A percentile compares a stretch with the other conserved stretches of the same genome.
Conservation (phyloP, 352 stramenopile species). For the Globisporangium radiosum region DNA sequence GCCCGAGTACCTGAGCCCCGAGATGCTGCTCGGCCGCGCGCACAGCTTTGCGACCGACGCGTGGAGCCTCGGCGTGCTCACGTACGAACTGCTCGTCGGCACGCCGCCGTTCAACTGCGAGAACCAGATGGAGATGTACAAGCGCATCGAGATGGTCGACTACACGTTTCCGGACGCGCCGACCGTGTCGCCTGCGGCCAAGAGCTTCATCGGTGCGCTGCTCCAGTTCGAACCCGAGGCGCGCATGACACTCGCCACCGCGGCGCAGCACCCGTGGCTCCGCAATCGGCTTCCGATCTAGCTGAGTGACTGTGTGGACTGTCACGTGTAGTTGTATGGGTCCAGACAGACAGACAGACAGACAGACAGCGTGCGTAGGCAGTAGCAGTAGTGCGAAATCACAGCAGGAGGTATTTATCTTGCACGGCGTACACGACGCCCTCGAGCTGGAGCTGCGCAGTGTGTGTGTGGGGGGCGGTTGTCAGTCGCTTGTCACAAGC, state of each 20-base stretch:
- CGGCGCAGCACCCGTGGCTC: conserved; percentile 57
- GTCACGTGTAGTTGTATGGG: too few species aligned
- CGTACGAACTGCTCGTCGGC: conserved; percentile 77
- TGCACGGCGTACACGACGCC: conserved; percentile 47
- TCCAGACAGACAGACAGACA: too few species aligned
- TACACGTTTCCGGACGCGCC: conserved; percentile 50
- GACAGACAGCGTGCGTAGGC: neutral
- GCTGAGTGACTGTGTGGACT: neutral
- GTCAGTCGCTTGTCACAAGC: conserved; percentile 3
- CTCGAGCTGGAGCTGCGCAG: conserved; percentile 57
- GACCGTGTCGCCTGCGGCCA: conserved; percentile 43
- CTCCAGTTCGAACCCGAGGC: conserved; percentile 46
- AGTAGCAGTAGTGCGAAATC: neutral
- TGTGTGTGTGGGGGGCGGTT: neutral
- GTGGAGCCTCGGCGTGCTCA: conserved; percentile 81
- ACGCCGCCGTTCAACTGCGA: conserved; percentile 73
- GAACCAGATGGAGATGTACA: conserved; percentile 82
- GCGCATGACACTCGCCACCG: conserved; percentile 56
- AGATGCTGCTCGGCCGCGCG: conserved; percentile 60
- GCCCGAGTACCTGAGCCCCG: conserved; percentile 79
- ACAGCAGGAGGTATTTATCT: conserved; percentile 54
- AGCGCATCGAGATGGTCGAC: conserved; percentile 52
- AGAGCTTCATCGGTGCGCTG: conserved; percentile 55
- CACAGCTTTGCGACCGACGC: conserved; percentile 69
- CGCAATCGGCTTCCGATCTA: conserved; percentile 28